phyloP scores from a whole-genome alignment of 2,329 filamentous ascomycete genomes.

The Sporothrix phasma region DNA sequence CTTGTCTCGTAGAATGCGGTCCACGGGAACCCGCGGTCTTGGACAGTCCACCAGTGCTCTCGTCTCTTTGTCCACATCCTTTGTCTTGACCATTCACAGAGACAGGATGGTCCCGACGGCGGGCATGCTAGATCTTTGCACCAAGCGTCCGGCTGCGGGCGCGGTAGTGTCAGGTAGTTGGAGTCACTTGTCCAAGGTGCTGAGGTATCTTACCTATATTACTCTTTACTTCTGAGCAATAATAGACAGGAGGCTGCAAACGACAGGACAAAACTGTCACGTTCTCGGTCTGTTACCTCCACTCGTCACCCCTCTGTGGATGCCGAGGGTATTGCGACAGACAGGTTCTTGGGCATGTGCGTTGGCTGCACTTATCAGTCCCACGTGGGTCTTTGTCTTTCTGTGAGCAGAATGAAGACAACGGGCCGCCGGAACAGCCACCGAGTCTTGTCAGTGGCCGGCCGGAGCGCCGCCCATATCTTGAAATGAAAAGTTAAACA shows the following conservation, averaged over 20 bases:
- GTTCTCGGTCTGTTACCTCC: not conserved
- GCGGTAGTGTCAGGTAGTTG: too few relatives aligned
- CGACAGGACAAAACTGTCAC: too few relatives aligned
- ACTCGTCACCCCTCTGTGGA: not conserved
- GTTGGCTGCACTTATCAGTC: not conserved
- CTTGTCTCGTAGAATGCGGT: not conserved
- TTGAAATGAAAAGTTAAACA: not conserved
- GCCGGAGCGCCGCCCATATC: not conserved
- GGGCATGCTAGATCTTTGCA: too few relatives aligned
- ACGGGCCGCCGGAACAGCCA: not conserved
- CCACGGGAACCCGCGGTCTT: slow-evolving; percentile 1
- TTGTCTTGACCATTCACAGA: not conserved
- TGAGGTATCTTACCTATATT: too few relatives aligned
- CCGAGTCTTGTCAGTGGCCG: not conserved
- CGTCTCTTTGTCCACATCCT: not conserved
- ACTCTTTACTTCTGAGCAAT: too few relatives aligned
- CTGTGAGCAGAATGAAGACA: not conserved
- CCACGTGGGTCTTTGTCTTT: not conserved
- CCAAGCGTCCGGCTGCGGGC: not conserved
- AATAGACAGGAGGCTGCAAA: too few relatives aligned
- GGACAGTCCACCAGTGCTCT: not conserved
- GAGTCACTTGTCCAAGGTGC: not conserved
- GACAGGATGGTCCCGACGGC: too few relatives aligned
- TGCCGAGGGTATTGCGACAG: not conserved
- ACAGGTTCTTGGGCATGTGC: not conserved